phyloP scores from a whole-genome alignment of 2,329 filamentous ascomycete genomes.

The Diaporthe humulicola region DNA sequence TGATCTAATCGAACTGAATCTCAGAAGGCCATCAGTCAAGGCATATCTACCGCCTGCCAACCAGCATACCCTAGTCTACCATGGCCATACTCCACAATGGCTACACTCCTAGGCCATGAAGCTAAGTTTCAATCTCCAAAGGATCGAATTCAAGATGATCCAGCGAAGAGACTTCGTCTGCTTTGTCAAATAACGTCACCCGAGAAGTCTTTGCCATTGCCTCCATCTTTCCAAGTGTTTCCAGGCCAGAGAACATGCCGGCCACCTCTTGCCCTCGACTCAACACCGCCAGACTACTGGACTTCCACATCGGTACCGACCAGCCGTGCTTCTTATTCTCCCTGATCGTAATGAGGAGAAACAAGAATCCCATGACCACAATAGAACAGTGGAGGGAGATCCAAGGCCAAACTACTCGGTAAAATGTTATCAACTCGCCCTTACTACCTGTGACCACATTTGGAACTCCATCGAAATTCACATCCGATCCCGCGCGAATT shows the following conservation, averaged over 20 bases:
- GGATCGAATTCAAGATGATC: background rate
- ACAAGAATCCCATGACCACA: background rate
- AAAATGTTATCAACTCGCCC: constrained; percentile 14
- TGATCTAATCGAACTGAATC: too few species aligned
- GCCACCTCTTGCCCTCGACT: background rate
- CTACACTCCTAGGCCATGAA: too few species aligned
- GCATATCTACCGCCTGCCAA: too few species aligned
- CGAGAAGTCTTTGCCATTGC: background rate
- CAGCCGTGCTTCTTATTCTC: background rate
- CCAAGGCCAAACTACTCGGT: constrained; percentile 31
- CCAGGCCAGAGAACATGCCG: background rate
- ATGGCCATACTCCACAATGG: too few species aligned
- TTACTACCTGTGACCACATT: background rate
- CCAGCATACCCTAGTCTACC: too few species aligned
- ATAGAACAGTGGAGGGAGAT: constrained; percentile 25
- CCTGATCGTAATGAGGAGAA: background rate
- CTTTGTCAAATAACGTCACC: background rate
- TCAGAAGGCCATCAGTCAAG: too few species aligned
- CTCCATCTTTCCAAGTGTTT: background rate
- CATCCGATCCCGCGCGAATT: background rate
- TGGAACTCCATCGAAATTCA: background rate
- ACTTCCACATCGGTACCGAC: constrained; percentile 9
- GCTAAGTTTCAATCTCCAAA: background rate
- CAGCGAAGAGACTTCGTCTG: background rate
- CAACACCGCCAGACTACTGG: constrained; percentile 16